Evolutionary conservation across 768 basidiomycete species (phyloP), one percentile per base, ranked within the genome.

Genomic region (Dentipellis sp.): DNA sequence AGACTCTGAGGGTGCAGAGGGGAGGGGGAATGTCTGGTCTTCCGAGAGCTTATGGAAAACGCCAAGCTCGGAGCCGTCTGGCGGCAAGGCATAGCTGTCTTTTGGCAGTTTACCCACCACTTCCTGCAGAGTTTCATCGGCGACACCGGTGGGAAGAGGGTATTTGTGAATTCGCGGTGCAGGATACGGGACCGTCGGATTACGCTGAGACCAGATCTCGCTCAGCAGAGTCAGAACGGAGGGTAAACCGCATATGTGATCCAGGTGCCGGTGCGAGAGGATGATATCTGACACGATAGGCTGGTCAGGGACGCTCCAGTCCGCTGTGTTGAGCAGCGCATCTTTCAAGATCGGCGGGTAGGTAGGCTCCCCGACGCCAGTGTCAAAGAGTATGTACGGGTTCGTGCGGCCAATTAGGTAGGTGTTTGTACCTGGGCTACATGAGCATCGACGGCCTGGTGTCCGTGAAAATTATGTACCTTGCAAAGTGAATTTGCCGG

Each of bases 201-300:
- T 64, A 3, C 76, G 70, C 63, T 73, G 69, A 56, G 75, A 69
- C 86, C 87, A 89, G n/a, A 86, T 70, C 38, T 73, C 66, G 10
- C 76, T 72, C 1, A 97, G 76, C 42, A 91, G 79, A 5, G 65
- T 59, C 1, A 97, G 77, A 0, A 97, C 85, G 29, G 78, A 71
- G 0, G 79, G 79, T 2, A 97, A 73, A 4, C 94, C 95, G 7
- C 80, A 79, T 59, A 85, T 75, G 61, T 98, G 95, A 70, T 98
- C 95, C 34, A 74, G 72, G 66, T 98, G 95, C 78, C 85, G 85
- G 68, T 98, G 95, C 0, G 93, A 91, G 55, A 98, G 75, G 64
- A 98, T 75, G 69, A 98, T 90, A 66, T 97, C 93, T 10, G 90
- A 91, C 50, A 97, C 71, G 50, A 84, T 78, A 8, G 82, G 81